Percentiles rank a stretch among this genome's conserved stretches.
These are phyloP conservation scores for Lodderomyces orthopsilosis DNA, from an alignment of 1,139 yeast species.

Conservation along the genomic window DNA sequence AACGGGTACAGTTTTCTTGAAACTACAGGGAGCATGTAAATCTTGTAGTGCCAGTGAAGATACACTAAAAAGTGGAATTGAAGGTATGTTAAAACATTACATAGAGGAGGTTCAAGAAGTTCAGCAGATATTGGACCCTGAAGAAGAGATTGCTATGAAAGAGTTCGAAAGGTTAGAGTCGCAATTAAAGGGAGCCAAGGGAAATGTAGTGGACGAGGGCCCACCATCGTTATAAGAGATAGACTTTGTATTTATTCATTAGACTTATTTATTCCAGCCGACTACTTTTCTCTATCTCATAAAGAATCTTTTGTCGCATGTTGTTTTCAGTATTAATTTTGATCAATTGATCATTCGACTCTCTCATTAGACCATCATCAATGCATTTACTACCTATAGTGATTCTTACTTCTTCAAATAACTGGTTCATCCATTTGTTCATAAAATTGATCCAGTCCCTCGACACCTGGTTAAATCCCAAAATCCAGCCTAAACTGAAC, in stretches of 20 bases:
- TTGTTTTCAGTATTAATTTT: constrained; percentile 20
- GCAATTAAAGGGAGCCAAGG: constrained; percentile 22
- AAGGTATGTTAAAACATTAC: constrained; percentile 79
- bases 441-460: constrained; percentile 35
- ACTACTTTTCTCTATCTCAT: constrained; percentile 7
- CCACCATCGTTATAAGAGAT: constrained; percentile 30
- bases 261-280: constrained; percentile 8
- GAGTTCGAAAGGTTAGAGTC: constrained; percentile 70
- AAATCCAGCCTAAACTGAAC: constrained; percentile 38
- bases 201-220: constrained; percentile 16
- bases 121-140: constrained; percentile 56
- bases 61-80: constrained; percentile 78
- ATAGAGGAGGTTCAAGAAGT: constrained; percentile 80
- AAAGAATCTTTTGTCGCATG: constrained; percentile 20
- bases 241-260: constrained; percentile 7
- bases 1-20: constrained; percentile 68
- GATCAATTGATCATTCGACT: constrained; percentile 25
- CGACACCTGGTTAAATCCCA: constrained; percentile 45
- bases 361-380: constrained; percentile 38
- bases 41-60: constrained; percentile 76
- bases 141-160: constrained; percentile 52
- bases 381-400: constrained; percentile 38
- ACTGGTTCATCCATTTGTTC: constrained; percentile 25
- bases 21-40: constrained; percentile 80
- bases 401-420: constrained; percentile 37